phyloP scores from a whole-genome alignment of 139 green algal species.

The Mesotaenium endlicherianum region DNA sequence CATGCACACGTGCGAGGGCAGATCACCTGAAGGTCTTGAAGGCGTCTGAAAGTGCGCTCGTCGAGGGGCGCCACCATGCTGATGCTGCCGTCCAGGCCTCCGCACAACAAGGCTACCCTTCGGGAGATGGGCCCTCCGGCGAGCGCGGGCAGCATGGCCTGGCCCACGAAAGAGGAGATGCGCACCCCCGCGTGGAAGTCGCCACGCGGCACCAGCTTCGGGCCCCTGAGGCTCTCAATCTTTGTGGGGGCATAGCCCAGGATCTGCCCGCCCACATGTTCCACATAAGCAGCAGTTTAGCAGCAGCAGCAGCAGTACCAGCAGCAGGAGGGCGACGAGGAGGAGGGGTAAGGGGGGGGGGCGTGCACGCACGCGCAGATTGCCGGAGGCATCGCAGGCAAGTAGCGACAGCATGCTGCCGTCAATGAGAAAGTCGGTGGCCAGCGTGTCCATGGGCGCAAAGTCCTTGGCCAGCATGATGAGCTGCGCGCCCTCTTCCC shows the following conservation, averaged over 20 bases:
- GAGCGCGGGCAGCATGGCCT: slow-evolving; percentile 24
- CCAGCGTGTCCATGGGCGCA: slow-evolving; percentile 56
- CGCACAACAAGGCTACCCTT: slow-evolving; percentile 12
- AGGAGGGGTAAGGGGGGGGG: too few relatives aligned
- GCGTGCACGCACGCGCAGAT: not conserved
- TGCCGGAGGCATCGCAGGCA: slow-evolving; percentile 50
- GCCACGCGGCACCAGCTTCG: slow-evolving; percentile 39
- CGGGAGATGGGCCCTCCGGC: not conserved
- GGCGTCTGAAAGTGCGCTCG: slow-evolving; percentile 37
- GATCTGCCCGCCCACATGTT: not conserved
- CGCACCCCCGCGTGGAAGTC: slow-evolving; percentile 44
- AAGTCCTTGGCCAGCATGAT: slow-evolving; percentile 71
- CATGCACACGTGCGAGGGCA: not conserved
- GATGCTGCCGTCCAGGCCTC: slow-evolving; percentile 24
- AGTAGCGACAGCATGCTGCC: slow-evolving; percentile 64
- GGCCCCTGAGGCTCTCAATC: slow-evolving; percentile 46
- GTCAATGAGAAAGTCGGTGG: slow-evolving; percentile 75
- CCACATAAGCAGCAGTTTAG: not conserved
- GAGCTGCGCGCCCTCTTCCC: slow-evolving; percentile 60
- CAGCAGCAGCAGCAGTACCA: not conserved
- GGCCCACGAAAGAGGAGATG: slow-evolving; percentile 32
- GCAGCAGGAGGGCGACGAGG: not conserved
- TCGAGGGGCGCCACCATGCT: slow-evolving; percentile 49
- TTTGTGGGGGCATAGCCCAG: slow-evolving; percentile 51
- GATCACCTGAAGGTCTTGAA: slow-evolving; percentile 34